Evolutionary conservation across 116 monocot genomes (phyloP).

Genomic region (Cymodocea nodosa): DNA sequence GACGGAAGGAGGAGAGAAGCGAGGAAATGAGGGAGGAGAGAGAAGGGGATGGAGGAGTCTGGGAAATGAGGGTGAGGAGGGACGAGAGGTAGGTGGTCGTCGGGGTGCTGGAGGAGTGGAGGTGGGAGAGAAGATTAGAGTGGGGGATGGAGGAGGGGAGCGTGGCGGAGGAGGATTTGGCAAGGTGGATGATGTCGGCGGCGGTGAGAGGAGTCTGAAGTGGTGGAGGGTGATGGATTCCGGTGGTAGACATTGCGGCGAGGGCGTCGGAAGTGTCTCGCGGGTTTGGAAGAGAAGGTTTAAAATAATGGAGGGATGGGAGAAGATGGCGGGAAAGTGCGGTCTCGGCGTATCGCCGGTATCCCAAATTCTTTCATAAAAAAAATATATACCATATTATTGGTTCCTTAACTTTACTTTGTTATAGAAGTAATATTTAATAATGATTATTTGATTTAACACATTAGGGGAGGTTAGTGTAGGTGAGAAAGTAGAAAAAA

Average conservation of each 20-base stretch:
- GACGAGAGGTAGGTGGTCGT: conserved; percentile 28
- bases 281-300: too few species aligned
- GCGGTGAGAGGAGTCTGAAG: conserved; percentile 7
- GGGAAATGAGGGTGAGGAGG: conserved; percentile 29
- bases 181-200: conserved; percentile 23
- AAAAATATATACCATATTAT: too few species aligned
- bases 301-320: too few species aligned
- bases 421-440: too few species aligned
- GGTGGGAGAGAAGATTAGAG: conserved; percentile 32
- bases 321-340: too few species aligned
- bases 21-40: conserved; percentile 30
- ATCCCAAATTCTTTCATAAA: too few species aligned
- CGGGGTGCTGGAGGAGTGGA: conserved; percentile 18
- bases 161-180: conserved; percentile 14
- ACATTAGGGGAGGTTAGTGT: too few species aligned
- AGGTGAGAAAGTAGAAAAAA: too few species aligned
- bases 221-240: background rate
- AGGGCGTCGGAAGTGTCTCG: too few species aligned
- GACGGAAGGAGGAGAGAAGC: conserved; percentile 31
- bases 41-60: conserved; percentile 19
- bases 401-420: too few species aligned
- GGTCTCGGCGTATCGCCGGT: too few species aligned
- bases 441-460: too few species aligned
- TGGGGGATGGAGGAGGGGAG: conserved; percentile 25
- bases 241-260: background rate